phyloP scores from a whole-genome alignment of 2,329 filamentous ascomycete species.

The Colletotrichum falcatum region DNA sequence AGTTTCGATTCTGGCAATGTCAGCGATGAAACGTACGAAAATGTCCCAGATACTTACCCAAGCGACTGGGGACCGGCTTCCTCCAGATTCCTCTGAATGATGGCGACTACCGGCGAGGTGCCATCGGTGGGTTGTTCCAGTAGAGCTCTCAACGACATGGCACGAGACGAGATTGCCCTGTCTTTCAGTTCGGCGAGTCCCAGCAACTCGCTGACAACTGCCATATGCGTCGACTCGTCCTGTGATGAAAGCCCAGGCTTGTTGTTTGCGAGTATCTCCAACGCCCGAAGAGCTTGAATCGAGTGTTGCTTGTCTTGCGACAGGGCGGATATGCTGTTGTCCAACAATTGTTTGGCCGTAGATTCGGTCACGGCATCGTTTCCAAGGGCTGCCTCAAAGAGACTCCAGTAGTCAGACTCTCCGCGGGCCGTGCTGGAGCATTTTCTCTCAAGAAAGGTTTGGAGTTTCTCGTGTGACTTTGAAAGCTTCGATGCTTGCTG shows the following conservation, averaged over 20 bases:
- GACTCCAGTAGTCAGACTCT: constrained; percentile 52
- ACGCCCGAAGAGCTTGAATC: constrained; percentile 54
- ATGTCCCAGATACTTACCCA: constrained; percentile 54
- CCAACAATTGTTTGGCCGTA: constrained; percentile 50
- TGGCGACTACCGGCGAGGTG: constrained; percentile 59
- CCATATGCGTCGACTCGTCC: constrained; percentile 60
- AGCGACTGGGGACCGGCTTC: constrained; percentile 61
- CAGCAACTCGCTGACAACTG: constrained; percentile 65
- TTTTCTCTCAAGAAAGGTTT: constrained; percentile 56
- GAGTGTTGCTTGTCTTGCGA: constrained; percentile 47
- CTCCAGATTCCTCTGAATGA: constrained; percentile 69
- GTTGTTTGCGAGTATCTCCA: constrained; percentile 62
- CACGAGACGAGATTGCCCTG: constrained; percentile 53
- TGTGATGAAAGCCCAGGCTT: constrained; percentile 58
- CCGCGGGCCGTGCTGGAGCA: constrained; percentile 24
- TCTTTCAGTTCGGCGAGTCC: constrained; percentile 64
- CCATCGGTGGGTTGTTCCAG: constrained; percentile 59
- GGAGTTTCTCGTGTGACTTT: constrained; percentile 55
- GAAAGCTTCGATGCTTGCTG: constrained; percentile 55
- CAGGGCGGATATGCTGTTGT: constrained; percentile 50
- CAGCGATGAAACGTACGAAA: constrained; percentile 2
- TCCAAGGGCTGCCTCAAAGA: constrained; percentile 62
- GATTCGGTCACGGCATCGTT: constrained; percentile 55
- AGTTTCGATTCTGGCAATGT: constrained; percentile 59
- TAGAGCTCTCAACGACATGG: constrained; percentile 56